Evolutionary conservation across 345 rosid genomes (phyloP).

Genomic region (Gossypium thurberi): DNA sequence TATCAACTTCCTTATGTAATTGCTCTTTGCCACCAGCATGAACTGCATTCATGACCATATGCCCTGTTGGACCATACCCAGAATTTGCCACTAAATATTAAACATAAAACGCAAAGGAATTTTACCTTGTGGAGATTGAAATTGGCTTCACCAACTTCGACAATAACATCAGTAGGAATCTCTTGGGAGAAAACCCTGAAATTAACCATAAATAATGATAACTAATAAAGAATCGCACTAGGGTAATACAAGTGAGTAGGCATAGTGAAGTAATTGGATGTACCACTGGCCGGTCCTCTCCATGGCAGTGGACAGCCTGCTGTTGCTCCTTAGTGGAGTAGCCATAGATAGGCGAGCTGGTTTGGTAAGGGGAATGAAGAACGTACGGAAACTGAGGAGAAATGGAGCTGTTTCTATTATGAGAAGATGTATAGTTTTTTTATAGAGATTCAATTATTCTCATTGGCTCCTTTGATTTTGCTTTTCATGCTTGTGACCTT

Average conservation of each 20-base stretch:
- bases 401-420: neutral
- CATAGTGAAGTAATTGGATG: neutral
- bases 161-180: conserved; percentile 67
- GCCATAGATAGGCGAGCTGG: conserved; percentile 24
- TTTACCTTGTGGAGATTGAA: conserved; percentile 78
- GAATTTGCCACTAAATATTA: neutral
- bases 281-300: conserved; percentile 95
- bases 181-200: conserved; percentile 89
- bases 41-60: conserved; percentile 35
- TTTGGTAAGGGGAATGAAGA: neutral
- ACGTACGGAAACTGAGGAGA: neutral
- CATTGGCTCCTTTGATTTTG: neutral
- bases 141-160: conserved; percentile 69
- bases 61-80: neutral
- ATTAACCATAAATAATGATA: neutral
- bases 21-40: conserved; percentile 89
- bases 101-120: neutral
- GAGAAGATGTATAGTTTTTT: neutral
- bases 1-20: conserved; percentile 69
- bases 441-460: neutral
- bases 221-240: neutral
- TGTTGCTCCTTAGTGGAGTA: conserved; percentile 27
- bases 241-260: neutral
- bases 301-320: conserved; percentile 50
- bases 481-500: neutral